Evolutionary conservation across 2,329 filamentous ascomycete species (phyloP), one percentile per base, ranked within the genome.

Genomic region (Aspergillus sp.): DNA sequence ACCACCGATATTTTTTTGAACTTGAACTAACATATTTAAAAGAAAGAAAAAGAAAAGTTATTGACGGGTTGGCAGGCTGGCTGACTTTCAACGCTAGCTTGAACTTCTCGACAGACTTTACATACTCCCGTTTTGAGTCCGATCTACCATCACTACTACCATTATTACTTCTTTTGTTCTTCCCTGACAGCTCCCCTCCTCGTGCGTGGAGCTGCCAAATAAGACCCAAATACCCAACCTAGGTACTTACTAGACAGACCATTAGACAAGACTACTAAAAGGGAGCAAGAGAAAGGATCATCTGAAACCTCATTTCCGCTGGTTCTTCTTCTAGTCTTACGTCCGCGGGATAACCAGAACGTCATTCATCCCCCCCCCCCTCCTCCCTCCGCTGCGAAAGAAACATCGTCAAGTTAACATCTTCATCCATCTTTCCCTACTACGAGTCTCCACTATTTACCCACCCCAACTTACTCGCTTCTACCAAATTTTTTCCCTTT

Each of bases 361-460:
- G 47, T 50, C 47, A 50, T 50, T 28, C 25, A 50, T 30, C 28
- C 9, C 30, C 47, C 25, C 25, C 25, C 7, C 25, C 7, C 7
- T 7, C 41, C 32, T 13, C 32, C 32, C 21, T 23, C 21, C 21
- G 21, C 21, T 23, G 10, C 12, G 32, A n/a, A n/a, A 41, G 15
- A 45, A 23, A 50, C 47, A 50, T 32, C 25, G 47, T 30, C 47
- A 50, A 50, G 47, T 30, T 28, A 50, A 50, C 47, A 50, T 50
- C 47, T 50, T 50, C 47, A 32, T 21, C 41, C 25, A 28, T 28
- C 25, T 28, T 45, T 21, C 39, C 47, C 10, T 45, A 19, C 47
- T 50, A 28, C 47, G 47, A 21, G 47, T 50, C 47, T 17, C 47
- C 47, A 50, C 47, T 30, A 30, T 50, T 36, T 50, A 50, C 47